A percentile compares a stretch with the other conserved stretches of the same genome.
These are phyloP conservation scores for Ceratonia siliqua DNA, from an alignment of 306 rosid genomes.

Conservation along the genomic window DNA sequence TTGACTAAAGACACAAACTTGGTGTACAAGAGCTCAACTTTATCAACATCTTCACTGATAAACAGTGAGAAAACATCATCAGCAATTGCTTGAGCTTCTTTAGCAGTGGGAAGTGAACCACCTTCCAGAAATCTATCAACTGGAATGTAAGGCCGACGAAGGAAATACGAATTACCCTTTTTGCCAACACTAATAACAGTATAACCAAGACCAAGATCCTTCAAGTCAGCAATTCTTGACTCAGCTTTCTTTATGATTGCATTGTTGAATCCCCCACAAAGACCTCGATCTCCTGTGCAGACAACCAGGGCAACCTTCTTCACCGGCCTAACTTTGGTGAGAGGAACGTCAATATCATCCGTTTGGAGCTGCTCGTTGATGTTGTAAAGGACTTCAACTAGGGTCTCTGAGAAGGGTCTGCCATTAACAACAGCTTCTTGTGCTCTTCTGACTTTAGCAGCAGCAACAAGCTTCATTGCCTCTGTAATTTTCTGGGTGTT, in stretches of 20 bases:
- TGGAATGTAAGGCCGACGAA: constrained; percentile 65
- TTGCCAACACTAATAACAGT: constrained; percentile 69
- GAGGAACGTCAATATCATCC: constrained; percentile 61
- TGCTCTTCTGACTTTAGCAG: constrained; percentile 75
- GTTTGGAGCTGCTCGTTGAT: constrained; percentile 76
- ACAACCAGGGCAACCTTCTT: constrained; percentile 68
- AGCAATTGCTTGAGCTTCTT: constrained; percentile 78
- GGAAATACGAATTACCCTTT: constrained; percentile 65
- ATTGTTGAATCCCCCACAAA: constrained; percentile 64
- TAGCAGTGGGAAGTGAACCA: constrained; percentile 57
- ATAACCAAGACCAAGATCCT: constrained; percentile 49
- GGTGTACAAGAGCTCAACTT: constrained; percentile 69
- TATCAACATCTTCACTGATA: constrained; percentile 65
- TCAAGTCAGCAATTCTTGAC: constrained; percentile 52
- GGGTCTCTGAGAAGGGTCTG: constrained; percentile 72
- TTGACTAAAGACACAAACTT: constrained; percentile 70
- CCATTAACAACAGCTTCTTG: constrained; percentile 76
- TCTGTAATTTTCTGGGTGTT: constrained; percentile 78
- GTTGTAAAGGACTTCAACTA: constrained; percentile 73
- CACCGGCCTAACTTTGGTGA: constrained; percentile 61
- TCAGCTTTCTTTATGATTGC: constrained; percentile 57
- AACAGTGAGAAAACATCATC: constrained; percentile 74
- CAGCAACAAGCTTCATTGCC: constrained; percentile 84
- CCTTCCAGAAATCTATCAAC: constrained; percentile 64
- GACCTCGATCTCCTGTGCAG: constrained; percentile 74